Conservation (phyloP, 2,329 filamentous ascomycete species). For the Cordyceps javanica region DNA sequence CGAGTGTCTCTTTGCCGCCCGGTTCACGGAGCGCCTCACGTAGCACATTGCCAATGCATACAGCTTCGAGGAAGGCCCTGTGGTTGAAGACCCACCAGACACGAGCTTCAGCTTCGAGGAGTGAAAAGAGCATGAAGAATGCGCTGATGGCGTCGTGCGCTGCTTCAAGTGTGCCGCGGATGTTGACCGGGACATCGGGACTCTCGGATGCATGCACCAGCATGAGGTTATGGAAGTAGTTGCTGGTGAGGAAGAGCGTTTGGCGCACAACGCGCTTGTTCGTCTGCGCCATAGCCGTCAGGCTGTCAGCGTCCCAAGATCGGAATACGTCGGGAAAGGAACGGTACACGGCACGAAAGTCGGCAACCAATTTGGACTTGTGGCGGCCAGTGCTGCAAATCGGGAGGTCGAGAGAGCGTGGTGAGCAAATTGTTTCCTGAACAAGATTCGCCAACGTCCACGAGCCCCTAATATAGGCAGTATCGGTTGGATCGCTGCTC, state of each 20-base stretch:
- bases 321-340: constrained; percentile 67
- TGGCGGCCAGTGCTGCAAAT: constrained; percentile 63
- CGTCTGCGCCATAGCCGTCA: constrained; percentile 48
- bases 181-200: constrained; percentile 56
- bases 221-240: constrained; percentile 80
- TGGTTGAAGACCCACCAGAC: constrained; percentile 87
- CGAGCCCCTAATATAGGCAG: constrained; percentile 66
- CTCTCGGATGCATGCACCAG: constrained; percentile 68
- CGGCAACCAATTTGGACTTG: constrained; percentile 62
- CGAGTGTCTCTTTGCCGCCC: constrained; percentile 38
- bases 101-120: constrained; percentile 64
- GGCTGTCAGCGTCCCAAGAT: constrained; percentile 56
- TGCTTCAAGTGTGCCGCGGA: constrained; percentile 65
- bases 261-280: constrained; percentile 66
- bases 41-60: constrained; percentile 59
- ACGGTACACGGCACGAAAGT: constrained; percentile 66
- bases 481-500: constrained; percentile 57
- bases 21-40: constrained; percentile 43
- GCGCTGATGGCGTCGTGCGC: constrained; percentile 68
- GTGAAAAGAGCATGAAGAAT: constrained; percentile 66
- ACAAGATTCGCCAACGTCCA: constrained; percentile 76
- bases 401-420: constrained; percentile 66
- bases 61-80: constrained; percentile 68
- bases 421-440: constrained; percentile 69
- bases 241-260: constrained; percentile 72